A percentile compares a stretch with the other conserved stretches of the same genome.
phyloP scores from a whole-genome alignment of 2,329 filamentous ascomycete genomes.

The Pseudocercospora macadamiae region DNA sequence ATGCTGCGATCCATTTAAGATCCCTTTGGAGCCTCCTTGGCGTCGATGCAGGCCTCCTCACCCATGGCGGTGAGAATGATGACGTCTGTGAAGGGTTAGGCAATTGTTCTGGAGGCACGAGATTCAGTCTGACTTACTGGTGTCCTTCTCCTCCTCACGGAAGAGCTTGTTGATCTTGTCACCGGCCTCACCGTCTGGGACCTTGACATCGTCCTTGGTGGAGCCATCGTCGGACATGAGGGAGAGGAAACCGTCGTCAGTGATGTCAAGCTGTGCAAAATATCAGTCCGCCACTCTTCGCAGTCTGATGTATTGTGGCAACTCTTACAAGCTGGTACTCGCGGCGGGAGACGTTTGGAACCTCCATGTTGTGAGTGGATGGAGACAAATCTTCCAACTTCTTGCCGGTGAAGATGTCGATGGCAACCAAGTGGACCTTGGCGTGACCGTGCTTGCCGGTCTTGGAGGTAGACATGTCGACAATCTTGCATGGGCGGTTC shows the following conservation, averaged over 20 bases:
- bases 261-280: slow-evolving; percentile 76
- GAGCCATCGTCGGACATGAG: slow-evolving; percentile 86
- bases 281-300: slow-evolving; percentile 24
- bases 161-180: slow-evolving; percentile 84
- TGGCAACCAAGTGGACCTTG: slow-evolving; percentile 97
- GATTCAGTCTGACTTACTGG: slow-evolving; percentile 72
- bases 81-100: slow-evolving; percentile 64
- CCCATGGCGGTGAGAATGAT: slow-evolving; percentile 94
- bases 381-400: slow-evolving; percentile 99
- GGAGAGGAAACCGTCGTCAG: slow-evolving; percentile 91
- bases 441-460: slow-evolving; percentile 99
- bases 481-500: slow-evolving; percentile 98
- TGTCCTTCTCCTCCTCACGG: slow-evolving; percentile 83
- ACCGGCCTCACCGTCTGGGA: slow-evolving; percentile 87
- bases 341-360: slow-evolving; percentile 86
- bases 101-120: too few species aligned
- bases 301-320: background rate
- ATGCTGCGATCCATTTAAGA: slow-evolving; percentile 19
- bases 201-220: slow-evolving; percentile 92
- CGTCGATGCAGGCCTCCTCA: slow-evolving; percentile 88
- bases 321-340: slow-evolving; percentile 91
- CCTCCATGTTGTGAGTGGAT: slow-evolving; percentile 97
- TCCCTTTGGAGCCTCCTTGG: slow-evolving; percentile 81
- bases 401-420: slow-evolving; percentile 99
- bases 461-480: slow-evolving; percentile 99